Conservation (phyloP, 441 rosid genomes). For the Bruguiera hainesii region DNA sequence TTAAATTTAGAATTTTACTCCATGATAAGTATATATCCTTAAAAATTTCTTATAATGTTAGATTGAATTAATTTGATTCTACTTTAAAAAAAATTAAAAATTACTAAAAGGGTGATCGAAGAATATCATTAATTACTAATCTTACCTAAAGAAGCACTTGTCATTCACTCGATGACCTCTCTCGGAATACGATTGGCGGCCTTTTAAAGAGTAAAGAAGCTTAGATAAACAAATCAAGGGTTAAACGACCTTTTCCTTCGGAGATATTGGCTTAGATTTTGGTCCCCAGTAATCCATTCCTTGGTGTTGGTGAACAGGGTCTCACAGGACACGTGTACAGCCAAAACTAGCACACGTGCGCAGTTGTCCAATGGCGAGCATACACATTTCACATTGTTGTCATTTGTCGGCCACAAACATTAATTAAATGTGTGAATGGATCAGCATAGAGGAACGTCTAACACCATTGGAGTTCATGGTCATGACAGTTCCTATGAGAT, state of each 20-base stretch:
- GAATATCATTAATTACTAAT: slow-evolving; percentile 1
- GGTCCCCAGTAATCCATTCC: slow-evolving; percentile 20
- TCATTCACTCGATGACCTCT: no score
- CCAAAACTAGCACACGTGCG: slow-evolving; percentile 16
- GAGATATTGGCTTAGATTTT: slow-evolving; percentile 19
- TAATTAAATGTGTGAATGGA: no score
- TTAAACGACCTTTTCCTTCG: slow-evolving; percentile 15
- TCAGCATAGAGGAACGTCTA: no score
- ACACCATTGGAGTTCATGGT: no score
- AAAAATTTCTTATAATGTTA: no score
- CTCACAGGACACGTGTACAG: slow-evolving; percentile 13
- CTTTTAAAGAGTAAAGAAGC: slow-evolving; percentile 3
- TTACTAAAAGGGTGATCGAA: no score
- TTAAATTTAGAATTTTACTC: no score
- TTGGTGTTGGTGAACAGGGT: slow-evolving; percentile 12
- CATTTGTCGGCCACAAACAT: neutral
- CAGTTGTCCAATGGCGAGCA: neutral
- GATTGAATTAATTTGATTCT: no score
- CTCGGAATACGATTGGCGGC: neutral
- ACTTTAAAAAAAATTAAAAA: no score
- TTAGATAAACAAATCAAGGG: neutral
- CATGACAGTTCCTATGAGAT: no score
- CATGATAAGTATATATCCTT: no score
- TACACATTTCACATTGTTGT: neutral
- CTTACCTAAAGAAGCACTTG: slow-evolving; percentile 6